Base-by-base conservation (phyloP, 1,284 basidiomycete genomes). In the Leccinum subspadiceum region DNA sequence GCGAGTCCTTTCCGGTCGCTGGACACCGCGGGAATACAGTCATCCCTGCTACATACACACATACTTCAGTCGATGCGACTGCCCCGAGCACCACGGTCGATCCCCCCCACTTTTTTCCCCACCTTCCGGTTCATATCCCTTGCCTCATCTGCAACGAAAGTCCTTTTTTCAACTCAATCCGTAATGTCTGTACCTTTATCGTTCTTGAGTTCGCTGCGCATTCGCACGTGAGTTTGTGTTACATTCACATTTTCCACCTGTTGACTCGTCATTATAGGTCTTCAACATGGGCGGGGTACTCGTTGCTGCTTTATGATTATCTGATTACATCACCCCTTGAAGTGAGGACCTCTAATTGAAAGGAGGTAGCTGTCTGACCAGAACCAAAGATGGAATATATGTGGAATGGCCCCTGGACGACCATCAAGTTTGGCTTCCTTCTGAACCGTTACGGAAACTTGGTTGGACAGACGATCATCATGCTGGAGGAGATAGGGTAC, bases 291-390 rank as follows among this genome's bases (percentile, higher is more conserved):
- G 17, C 3, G 24, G 53, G 53, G 4, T 44, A 54, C 26, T 26
- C 53, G 24, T 29, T 54, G n/a, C 53, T 54, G 17, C 22, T 54
- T 20, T 44, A 54, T 29, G 53, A 54, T 9, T 41, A 54, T 54
- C 15, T 54, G 9, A 41, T 54, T 13, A 54, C 53, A 17, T 41
- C 20, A 12, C 10, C 53, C 15, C 37, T 54, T 7, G 53, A 54
- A 15, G 53, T 54, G 29, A 29, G 39, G 24, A 29, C 13, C 4
- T 13, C 26, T 29, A 13, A n/a, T n/a, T 5, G 5, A 12, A 12
- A 12, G 5, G 5, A 26, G 8, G 35, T 44, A 31, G 26, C n/a
- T 12, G 22, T 29, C 26, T 54, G 3, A 39, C 31, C 6, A 12
- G 26, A 29, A 24, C 3, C 12, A 22, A n/a, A 54, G 53, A 39